Conservation (phyloP, 352 stramenopile species). For the Hyphochytrium catenoides region DNA sequence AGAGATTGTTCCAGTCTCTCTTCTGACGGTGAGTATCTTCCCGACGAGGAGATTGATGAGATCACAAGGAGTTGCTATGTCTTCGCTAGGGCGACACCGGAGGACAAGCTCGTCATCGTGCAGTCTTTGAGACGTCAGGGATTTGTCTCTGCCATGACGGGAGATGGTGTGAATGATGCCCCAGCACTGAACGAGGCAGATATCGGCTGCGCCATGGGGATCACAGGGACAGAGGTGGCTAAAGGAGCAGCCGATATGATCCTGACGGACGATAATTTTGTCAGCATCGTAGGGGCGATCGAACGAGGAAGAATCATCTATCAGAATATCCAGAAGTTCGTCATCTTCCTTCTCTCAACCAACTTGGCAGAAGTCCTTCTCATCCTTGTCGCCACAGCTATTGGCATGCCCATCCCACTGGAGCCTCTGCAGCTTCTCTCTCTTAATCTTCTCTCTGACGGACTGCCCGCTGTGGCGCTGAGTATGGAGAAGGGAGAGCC, state of each 20-base stretch:
- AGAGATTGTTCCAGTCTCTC: slow-evolving; percentile 38
- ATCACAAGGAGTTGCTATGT: slow-evolving; percentile 68
- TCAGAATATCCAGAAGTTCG: slow-evolving; percentile 83
- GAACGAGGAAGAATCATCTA: slow-evolving; percentile 84
- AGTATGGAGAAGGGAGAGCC: slow-evolving; percentile 41
- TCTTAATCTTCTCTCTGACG: too few relatives aligned
- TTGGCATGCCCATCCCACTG: slow-evolving; percentile 62
- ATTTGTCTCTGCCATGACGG: slow-evolving; percentile 81
- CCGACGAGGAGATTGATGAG: slow-evolving; percentile 53
- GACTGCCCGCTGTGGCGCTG: too few relatives aligned
- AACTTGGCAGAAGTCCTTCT: slow-evolving; percentile 68
- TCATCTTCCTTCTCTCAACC: slow-evolving; percentile 68
- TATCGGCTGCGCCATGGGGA: slow-evolving; percentile 94
- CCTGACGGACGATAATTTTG: slow-evolving; percentile 91
- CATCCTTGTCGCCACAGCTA: slow-evolving; percentile 54
- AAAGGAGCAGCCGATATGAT: slow-evolving; percentile 86
- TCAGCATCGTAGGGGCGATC: slow-evolving; percentile 80
- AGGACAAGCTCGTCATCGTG: slow-evolving; percentile 87
- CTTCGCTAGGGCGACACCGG: slow-evolving; percentile 78
- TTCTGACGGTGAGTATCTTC: slow-evolving; percentile 41
- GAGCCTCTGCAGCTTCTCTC: too few relatives aligned
- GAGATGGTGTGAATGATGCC: slow-evolving; percentile 93
- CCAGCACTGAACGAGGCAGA: slow-evolving; percentile 86
- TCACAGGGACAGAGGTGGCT: slow-evolving; percentile 84
- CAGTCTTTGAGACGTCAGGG: slow-evolving; percentile 55